phyloP scores from a whole-genome alignment of 495 filamentous ascomycete species.

The Cercophora samala region DNA sequence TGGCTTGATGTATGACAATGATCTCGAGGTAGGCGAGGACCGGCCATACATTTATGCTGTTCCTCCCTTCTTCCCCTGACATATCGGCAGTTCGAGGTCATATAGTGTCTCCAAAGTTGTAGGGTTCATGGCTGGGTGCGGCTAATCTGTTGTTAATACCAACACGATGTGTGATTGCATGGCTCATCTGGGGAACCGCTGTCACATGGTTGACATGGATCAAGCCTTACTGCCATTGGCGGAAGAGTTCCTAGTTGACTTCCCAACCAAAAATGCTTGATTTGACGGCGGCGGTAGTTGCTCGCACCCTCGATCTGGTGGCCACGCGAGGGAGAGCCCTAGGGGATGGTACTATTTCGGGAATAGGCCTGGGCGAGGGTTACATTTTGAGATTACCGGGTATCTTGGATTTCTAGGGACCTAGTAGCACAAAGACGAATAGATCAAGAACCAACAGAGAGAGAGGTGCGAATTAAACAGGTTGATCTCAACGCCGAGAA shows the following conservation, averaged over 20 bases:
- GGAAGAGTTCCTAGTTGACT: not conserved
- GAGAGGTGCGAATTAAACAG: too few species aligned
- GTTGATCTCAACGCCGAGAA: too few species aligned
- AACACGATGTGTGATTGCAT: not conserved
- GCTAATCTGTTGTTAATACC: constrained; percentile 13
- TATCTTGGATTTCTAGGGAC: not conserved
- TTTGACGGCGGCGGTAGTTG: not conserved
- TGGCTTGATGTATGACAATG: not conserved
- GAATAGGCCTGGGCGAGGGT: not conserved
- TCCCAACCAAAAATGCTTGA: not conserved
- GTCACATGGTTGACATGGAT: not conserved
- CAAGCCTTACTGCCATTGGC: not conserved
- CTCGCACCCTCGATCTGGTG: not conserved
- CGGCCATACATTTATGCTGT: not conserved
- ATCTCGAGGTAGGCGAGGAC: not conserved
- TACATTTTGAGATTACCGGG: not conserved
- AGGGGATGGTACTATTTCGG: not conserved
- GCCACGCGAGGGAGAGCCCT: not conserved
- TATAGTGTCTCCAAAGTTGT: not conserved
- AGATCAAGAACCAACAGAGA: too few species aligned
- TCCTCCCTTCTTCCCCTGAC: not conserved
- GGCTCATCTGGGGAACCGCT: constrained; percentile 4
- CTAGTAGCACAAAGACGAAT: too few species aligned
- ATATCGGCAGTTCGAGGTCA: constrained; percentile 3
- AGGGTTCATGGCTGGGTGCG: constrained; percentile 4